Conservation (phyloP, 106 monocot genomes). For the Dioscorea zingiberensis region DNA sequence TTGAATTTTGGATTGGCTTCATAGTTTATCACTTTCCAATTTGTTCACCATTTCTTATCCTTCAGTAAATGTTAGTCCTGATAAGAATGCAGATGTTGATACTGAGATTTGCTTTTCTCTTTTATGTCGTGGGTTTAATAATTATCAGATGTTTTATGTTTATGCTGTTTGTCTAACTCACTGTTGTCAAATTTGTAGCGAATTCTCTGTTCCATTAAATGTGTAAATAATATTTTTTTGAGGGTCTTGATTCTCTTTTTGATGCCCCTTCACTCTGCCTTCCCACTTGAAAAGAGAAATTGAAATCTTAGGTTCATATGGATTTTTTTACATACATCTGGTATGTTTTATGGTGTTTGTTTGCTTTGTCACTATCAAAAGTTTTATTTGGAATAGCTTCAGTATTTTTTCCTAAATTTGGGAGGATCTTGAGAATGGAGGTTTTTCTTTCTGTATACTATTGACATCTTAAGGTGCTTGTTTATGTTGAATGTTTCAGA, state of each 20-base stretch:
- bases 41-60: not conserved
- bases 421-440: not conserved
- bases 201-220: not conserved
- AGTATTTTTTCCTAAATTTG: not conserved
- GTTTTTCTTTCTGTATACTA: not conserved
- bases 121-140: no score
- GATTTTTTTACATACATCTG: not conserved
- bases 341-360: not conserved
- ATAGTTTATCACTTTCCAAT: not conserved
- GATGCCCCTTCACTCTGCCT: no score
- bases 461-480: not conserved
- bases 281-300: no score
- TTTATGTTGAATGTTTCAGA: constrained; percentile 17
- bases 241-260: not conserved
- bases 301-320: no score
- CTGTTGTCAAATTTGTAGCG: not conserved
- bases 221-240: not conserved
- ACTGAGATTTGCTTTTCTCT: no score
- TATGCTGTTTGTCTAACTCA: not conserved
- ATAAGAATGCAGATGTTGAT: no score
- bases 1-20: not conserved
- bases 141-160: no score
- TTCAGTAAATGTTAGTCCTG: not conserved
- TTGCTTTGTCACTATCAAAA: not conserved
- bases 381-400: not conserved